phyloP scores from a whole-genome alignment of 1,284 basidiomycete genomes.

The Flammula alnicola region DNA sequence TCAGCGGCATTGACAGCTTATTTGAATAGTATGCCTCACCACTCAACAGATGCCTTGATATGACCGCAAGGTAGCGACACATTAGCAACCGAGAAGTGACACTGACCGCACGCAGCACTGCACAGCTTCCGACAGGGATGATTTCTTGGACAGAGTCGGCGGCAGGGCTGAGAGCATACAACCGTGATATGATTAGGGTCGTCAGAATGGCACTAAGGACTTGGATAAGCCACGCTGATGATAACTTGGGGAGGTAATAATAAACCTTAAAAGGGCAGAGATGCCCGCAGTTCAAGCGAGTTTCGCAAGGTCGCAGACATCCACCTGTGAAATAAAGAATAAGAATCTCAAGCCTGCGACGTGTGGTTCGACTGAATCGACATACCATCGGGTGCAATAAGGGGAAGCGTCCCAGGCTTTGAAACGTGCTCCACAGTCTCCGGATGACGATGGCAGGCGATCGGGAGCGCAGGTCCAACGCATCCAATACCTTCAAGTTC shows the following conservation, averaged over 20 bases:
- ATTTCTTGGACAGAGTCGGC: constrained; percentile 45
- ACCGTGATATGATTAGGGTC: too few relatives aligned
- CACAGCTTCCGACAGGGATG: constrained; percentile 69
- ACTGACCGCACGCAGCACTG: constrained; percentile 58
- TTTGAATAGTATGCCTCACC: constrained; percentile 44
- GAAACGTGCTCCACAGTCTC: constrained; percentile 45
- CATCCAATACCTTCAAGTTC: constrained; percentile 52
- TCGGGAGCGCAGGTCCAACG: constrained; percentile 59
- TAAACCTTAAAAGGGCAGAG: constrained; percentile 67
- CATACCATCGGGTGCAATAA: constrained; percentile 65
- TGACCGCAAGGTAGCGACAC: constrained; percentile 73
- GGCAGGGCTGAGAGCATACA: constrained; percentile 56
- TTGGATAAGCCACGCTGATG: too few relatives aligned
- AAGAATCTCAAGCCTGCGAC: too few relatives aligned
- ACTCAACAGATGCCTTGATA: constrained; percentile 47
- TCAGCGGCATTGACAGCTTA: background rate
- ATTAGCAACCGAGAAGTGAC: constrained; percentile 50
- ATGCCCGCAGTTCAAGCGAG: constrained; percentile 72
- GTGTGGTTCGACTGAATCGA: too few relatives aligned
- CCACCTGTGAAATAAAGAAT: too few relatives aligned
- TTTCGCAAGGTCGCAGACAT: constrained; percentile 61
- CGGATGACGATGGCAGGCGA: constrained; percentile 63
- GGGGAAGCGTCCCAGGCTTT: constrained; percentile 55
- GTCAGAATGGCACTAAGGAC: too few relatives aligned
- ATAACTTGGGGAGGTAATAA: too few relatives aligned